Evolutionary conservation across 768 basidiomycete species (phyloP).

Genomic region (Steccherinum ochraceum): DNA sequence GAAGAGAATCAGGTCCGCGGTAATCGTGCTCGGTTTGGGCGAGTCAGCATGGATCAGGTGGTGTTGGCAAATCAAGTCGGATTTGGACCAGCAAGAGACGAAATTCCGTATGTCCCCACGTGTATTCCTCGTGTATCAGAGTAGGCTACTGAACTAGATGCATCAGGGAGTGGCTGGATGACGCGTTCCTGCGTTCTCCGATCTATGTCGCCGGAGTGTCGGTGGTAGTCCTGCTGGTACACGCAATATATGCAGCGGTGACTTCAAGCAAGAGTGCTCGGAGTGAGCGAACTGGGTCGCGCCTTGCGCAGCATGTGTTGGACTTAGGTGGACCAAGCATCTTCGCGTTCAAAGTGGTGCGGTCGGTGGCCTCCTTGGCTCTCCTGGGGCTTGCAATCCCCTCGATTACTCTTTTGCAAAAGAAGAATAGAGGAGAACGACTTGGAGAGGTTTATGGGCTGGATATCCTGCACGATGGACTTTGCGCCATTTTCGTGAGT

Average conservation of each 20-base stretch:
- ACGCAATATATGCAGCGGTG: neutral
- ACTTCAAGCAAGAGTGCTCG: neutral
- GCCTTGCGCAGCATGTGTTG: neutral
- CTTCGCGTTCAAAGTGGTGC: slow-evolving; percentile 7
- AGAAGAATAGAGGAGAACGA: neutral
- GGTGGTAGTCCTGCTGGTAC: neutral
- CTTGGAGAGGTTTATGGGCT: too few species aligned
- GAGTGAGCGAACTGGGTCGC: neutral
- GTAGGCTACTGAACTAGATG: neutral
- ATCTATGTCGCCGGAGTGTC: neutral
- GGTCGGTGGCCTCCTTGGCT: slow-evolving; percentile 1
- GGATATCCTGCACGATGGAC: neutral
- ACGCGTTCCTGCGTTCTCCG: neutral
- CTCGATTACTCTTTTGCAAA: neutral
- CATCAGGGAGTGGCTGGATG: neutral
- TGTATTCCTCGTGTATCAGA: too few species aligned
- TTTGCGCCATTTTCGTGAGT: too few species aligned
- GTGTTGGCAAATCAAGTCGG: too few species aligned
- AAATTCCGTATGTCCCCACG: too few species aligned
- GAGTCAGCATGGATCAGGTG: too few species aligned
- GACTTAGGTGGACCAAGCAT: slow-evolving; percentile 2
- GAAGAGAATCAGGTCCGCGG: too few species aligned
- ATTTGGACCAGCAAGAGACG: too few species aligned
- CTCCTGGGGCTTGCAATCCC: slow-evolving; percentile 1
- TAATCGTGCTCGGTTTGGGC: too few species aligned